Evolutionary conservation across 352 stramenopile genomes (phyloP), one percentile per base, ranked within the genome.

Genomic region (Halophytophthora batemanensis): DNA sequence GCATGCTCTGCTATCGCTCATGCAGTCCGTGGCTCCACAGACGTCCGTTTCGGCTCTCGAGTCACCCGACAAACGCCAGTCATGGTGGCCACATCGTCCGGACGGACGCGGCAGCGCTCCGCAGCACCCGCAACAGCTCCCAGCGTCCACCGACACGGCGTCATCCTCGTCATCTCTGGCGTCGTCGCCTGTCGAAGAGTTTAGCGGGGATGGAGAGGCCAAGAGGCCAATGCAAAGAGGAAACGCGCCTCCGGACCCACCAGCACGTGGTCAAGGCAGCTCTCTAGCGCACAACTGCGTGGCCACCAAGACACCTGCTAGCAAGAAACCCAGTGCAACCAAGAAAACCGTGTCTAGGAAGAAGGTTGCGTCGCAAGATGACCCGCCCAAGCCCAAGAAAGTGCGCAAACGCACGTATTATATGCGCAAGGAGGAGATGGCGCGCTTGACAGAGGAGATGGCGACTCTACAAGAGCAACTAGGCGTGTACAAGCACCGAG

Each of bases 371-470:
- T n/a, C n/a, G n/a, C n/a, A 51, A 53, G 42, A n/a, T 25, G 11
- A 42, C 11, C 39, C 36, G 43, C 34, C 36, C 5, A 62, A 66
- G 37, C 47, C 53, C 46, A 68, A 65, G 34, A 64, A 68, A 19
- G 50, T 40, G 21, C 41, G 64, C 37, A 72, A 76, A 57, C 62
- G 69, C 17, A 79, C 66, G 15, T 79, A 79, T 25, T 79, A 79
- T 53, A 64, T 73, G 55, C 69, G 69, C 43, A 79, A 79, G 61
- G 69, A 69, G 45, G 64, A 73, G 19, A 48, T 74, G 6, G 53
- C 49, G 15, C 41, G 69, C 11, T 29, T 60, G 10, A 61, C 50
- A 5, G 56, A 54, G 38, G 54, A 71, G 36, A 51, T 76, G 25
- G 29, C 38, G 13, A 46, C 52, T 17, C 45, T 73, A 18, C 40